Base-by-base conservation (phyloP, 192 early-diverging fungal species). In the Linnemannia exigua region DNA sequence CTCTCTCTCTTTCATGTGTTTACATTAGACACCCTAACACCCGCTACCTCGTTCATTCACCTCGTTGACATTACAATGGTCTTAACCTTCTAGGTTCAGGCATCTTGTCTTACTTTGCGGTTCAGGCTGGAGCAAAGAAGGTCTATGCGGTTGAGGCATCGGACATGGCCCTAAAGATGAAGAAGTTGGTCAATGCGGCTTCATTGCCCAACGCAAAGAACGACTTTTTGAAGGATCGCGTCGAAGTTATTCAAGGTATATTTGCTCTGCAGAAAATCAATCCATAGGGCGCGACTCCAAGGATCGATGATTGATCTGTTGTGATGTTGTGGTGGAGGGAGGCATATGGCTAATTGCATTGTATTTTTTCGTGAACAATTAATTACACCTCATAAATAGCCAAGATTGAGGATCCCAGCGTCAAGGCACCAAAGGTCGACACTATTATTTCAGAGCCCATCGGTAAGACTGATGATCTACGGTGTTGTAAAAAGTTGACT, bases 101-200 rank as follows among this genome's bases (percentile, higher is more conserved):
- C 20, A 98, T 99, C 48, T 89, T 99, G 52, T 96, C 96, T 14
- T 99, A 96, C 87, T 98, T 99, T 89, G 95, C 98, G 31, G 97
- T 95, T 38, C 95, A 97, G 78, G 96, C 98, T 20, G 97, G 97
- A 2, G 97, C 98, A n/a, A 88, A 89, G 46, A 94, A 97, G 70
- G 97, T 99, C 12, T 98, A 96, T 85, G 98, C 98, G 0, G 94
- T 99, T 17, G 98, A 99, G 85, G 98, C 98, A 8, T 98, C 97
- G 20, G 93, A 91, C 36, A 98, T 99, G 97, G 97, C 98, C 1
- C 72, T 91, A 44, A 98, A 97, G 90, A 98, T 99, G 91, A 87
- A 93, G 76, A 93, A 93, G 76, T 86, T 99, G 69, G 81, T 99
- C 14, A 87, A 93, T 31, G 89, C 90, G 5, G 92, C 95, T 20